phyloP scores from a whole-genome alignment of 768 basidiomycete genomes.

The Rhizopogon sp. region DNA sequence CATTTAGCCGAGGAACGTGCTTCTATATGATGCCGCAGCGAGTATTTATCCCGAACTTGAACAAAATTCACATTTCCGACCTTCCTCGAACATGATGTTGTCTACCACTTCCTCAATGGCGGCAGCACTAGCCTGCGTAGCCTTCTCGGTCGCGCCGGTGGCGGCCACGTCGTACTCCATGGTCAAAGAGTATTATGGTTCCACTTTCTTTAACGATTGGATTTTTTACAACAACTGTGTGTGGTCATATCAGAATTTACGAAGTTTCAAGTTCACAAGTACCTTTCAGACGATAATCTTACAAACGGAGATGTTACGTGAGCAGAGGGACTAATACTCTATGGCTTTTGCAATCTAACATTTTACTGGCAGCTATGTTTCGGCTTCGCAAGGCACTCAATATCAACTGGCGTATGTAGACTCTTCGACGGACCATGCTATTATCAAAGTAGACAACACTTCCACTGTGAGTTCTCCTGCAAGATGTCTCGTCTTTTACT shows the following conservation, averaged over 20 bases:
- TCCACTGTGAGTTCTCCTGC: constrained; percentile 33
- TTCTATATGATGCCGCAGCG: not conserved
- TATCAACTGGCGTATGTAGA: constrained; percentile 60
- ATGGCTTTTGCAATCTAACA: not conserved
- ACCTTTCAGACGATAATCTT: constrained; percentile 53
- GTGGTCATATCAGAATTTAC: constrained; percentile 12
- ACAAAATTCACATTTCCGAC: not conserved
- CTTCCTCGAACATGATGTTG: not conserved
- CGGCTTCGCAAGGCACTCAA: constrained; percentile 35
- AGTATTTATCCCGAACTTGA: not conserved
- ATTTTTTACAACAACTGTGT: constrained; percentile 55
- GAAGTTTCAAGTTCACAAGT: not conserved
- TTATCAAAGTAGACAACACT: constrained; percentile 75
- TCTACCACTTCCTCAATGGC: not conserved
- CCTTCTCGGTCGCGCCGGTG: constrained; percentile 2
- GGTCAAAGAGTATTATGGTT: constrained; percentile 52
- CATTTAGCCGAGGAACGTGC: not conserved
- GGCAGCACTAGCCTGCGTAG: not conserved
- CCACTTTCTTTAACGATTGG: constrained; percentile 66
- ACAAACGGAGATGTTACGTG: constrained; percentile 62
- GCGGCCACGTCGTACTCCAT: constrained; percentile 42
- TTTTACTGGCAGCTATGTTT: constrained; percentile 39
- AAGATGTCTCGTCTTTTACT: not conserved
- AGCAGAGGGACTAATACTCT: constrained; percentile 5
- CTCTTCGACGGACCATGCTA: constrained; percentile 57